Evolutionary conservation across 768 basidiomycete genomes (phyloP).

Genomic region (Tylopilus sp.): DNA sequence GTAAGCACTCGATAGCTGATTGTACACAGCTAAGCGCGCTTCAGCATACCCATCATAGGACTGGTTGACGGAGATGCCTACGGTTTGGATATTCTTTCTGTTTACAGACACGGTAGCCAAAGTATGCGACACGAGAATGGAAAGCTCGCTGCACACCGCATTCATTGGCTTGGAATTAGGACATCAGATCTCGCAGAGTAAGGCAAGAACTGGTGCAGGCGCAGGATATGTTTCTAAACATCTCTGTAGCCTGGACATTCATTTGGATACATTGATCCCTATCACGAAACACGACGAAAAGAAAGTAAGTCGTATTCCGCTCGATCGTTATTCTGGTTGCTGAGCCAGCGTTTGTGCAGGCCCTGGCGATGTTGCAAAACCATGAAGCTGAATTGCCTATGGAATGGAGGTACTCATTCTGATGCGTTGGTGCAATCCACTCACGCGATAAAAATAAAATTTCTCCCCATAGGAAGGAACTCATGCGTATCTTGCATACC

Average conservation of each 20-base stretch:
- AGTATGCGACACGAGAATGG: constrained; percentile 67
- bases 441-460: too few relatives aligned
- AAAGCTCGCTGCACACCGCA: constrained; percentile 61
- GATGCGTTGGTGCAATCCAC: background rate
- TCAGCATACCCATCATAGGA: constrained; percentile 71
- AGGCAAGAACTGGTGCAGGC: constrained; percentile 7
- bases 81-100: constrained; percentile 88
- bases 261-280: constrained; percentile 59
- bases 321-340: background rate
- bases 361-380: constrained; percentile 56
- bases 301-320: constrained; percentile 47
- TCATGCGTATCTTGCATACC: constrained; percentile 72
- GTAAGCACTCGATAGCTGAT: constrained; percentile 37
- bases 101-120: constrained; percentile 79
- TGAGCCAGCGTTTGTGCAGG: constrained; percentile 40
- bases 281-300: constrained; percentile 69
- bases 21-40: background rate
- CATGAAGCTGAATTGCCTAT: constrained; percentile 40
- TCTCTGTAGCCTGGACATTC: constrained; percentile 52
- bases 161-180: constrained; percentile 81
- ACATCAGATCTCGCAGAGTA: constrained; percentile 66
- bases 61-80: constrained; percentile 91
- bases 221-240: background rate
- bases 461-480: constrained; percentile 58
- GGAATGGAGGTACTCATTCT: constrained; percentile 59